phyloP scores from a whole-genome alignment of 139 green algal genomes.

The Coelastrella sp. region DNA sequence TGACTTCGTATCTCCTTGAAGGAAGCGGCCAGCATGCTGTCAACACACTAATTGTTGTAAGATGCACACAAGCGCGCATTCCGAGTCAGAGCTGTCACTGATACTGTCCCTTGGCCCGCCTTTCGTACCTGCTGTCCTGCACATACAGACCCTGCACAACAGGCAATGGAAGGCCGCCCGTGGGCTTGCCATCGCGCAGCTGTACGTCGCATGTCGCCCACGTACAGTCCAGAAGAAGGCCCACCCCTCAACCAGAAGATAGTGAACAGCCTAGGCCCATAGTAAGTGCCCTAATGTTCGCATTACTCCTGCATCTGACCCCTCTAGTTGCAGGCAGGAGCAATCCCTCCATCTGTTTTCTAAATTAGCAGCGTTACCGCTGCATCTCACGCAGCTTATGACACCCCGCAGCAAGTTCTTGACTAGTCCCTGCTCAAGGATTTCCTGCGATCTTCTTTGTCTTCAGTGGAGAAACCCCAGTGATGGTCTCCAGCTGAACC shows the following conservation, averaged over 20 bases:
- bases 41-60: too few relatives aligned
- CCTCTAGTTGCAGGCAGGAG: too few relatives aligned
- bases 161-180: not conserved
- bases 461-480: not conserved
- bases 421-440: too few relatives aligned
- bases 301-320: too few relatives aligned
- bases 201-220: not conserved
- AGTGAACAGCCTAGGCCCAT: not conserved
- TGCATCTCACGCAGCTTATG: not conserved
- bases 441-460: not conserved
- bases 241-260: not conserved
- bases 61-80: too few relatives aligned
- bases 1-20: too few relatives aligned
- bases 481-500: conserved; percentile 3
- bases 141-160: not conserved
- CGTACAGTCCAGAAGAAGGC: not conserved
- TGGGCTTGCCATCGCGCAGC: not conserved
- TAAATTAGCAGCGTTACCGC: too few relatives aligned
- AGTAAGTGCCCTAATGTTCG: too few relatives aligned
- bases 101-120: too few relatives aligned
- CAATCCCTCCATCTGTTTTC: too few relatives aligned
- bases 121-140: not conserved
- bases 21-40: too few relatives aligned
- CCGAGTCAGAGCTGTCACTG: too few relatives aligned
- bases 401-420: not conserved